These are phyloP conservation scores for Boechera retrofracta DNA, from an alignment of 345 rosid genomes.

Conservation along the genomic window DNA sequence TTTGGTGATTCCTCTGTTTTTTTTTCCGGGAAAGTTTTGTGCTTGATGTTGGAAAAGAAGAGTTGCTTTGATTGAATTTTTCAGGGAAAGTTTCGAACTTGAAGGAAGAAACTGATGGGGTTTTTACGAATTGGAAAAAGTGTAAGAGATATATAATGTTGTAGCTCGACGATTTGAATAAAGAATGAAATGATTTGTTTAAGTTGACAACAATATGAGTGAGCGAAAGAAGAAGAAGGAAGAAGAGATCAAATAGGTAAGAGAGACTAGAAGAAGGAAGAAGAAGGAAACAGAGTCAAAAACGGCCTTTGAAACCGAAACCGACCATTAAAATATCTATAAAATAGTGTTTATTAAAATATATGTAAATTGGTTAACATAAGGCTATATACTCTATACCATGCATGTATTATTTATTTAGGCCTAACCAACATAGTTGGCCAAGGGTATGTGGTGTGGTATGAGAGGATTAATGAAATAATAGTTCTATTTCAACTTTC, in stretches of 20 bases:
- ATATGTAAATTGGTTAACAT: slow-evolving; percentile 10
- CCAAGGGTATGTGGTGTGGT: neutral
- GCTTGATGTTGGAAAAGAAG: neutral
- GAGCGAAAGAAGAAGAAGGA: neutral
- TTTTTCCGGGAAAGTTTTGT: slow-evolving; percentile 8
- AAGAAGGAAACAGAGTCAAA: slow-evolving; percentile 33
- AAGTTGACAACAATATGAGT: slow-evolving; percentile 29
- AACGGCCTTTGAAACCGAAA: slow-evolving; percentile 27
- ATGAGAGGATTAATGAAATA: neutral
- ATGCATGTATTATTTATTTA: neutral
- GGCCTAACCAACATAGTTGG: neutral
- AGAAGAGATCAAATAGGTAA: slow-evolving; percentile 39
- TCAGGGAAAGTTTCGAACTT: neutral
- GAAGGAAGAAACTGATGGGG: slow-evolving; percentile 3
- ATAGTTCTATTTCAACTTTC: neutral
- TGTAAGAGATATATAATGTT: neutral
- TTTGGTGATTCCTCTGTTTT: neutral
- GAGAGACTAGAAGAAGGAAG: slow-evolving; percentile 7
- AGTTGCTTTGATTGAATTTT: neutral
- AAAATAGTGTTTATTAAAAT: neutral
- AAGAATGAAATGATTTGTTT: neutral
- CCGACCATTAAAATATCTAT: slow-evolving; percentile 33
- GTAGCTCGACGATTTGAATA: slow-evolving; percentile 11
- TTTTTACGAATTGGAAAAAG: neutral
- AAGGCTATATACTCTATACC: neutral